Evolutionary conservation across 345 rosid species (phyloP).

Genomic region (Syzygium grande): DNA sequence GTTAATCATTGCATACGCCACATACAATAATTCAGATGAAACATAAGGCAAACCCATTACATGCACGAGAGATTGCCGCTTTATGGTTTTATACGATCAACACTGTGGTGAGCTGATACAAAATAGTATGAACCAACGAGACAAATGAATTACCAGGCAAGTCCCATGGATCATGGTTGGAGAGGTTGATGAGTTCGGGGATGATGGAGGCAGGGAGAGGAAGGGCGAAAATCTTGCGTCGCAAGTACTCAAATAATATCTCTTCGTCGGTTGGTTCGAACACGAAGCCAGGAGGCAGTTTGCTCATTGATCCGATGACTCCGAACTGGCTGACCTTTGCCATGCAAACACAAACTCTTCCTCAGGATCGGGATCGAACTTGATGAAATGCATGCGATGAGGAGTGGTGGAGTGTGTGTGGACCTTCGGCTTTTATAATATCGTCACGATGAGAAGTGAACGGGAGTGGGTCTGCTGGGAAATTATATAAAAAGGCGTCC

Average conservation of each 20-base stretch:
- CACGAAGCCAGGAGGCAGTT: constrained; percentile 5
- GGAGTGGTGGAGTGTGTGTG: neutral
- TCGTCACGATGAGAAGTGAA: neutral
- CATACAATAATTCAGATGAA: neutral
- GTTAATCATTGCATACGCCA: neutral
- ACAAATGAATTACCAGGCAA: neutral
- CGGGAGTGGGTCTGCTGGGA: neutral
- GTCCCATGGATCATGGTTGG: constrained; percentile 1
- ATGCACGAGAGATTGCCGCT: neutral
- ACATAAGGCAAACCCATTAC: neutral
- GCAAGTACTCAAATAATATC: constrained; percentile 2
- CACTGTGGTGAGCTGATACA: neutral
- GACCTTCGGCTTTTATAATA: neutral
- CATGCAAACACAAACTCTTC: neutral
- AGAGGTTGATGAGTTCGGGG: neutral
- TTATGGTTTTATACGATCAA: neutral
- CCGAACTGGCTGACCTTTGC: neutral
- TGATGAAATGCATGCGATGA: neutral
- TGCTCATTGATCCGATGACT: neutral
- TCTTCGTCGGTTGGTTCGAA: constrained; percentile 10
- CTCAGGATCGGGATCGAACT: neutral
- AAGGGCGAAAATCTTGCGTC: neutral
- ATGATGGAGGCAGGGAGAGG: constrained; percentile 7
- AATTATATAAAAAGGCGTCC: neutral
- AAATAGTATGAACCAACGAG: too few relatives aligned